These are phyloP conservation scores for Carpinus fangiana DNA, from an alignment of 306 rosid genomes.

Conservation along the genomic window DNA sequence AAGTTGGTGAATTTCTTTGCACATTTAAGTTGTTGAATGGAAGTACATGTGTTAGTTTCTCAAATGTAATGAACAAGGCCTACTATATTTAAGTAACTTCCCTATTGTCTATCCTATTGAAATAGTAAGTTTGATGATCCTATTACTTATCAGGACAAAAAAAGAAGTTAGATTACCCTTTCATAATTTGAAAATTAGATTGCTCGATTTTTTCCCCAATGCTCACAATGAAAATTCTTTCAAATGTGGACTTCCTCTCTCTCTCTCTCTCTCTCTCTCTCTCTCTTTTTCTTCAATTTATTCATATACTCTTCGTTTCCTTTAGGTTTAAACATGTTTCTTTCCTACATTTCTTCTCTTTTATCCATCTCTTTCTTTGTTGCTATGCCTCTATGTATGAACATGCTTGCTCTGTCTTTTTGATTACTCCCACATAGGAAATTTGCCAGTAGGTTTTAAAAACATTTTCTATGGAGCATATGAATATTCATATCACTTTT, in stretches of 20 bases:
- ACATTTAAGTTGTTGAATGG: not conserved
- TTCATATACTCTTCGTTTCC: not conserved
- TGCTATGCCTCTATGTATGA: not conserved
- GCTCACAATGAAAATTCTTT: no score
- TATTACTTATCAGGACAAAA: no score
- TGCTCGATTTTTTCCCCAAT: no score
- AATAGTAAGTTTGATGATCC: not conserved
- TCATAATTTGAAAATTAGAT: not conserved
- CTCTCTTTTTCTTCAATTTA: not conserved
- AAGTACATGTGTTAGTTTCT: not conserved
- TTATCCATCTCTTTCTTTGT: not conserved
- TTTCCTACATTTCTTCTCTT: not conserved
- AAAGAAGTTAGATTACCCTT: not conserved
- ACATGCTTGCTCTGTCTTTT: not conserved
- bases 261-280: not conserved
- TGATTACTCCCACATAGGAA: not conserved
- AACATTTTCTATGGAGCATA: not conserved
- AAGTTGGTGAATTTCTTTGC: not conserved
- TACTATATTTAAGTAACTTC: no score
- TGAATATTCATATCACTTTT: constrained; percentile 23
- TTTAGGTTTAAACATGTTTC: no score
- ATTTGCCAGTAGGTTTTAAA: not conserved
- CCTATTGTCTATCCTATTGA: not conserved
- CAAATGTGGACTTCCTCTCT: no score
- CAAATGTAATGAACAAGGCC: not conserved